Percentiles rank a stretch among this genome's conserved stretches.
Evolutionary conservation across 139 green algal genomes (phyloP).

Genomic region (Chloropicon primus): DNA sequence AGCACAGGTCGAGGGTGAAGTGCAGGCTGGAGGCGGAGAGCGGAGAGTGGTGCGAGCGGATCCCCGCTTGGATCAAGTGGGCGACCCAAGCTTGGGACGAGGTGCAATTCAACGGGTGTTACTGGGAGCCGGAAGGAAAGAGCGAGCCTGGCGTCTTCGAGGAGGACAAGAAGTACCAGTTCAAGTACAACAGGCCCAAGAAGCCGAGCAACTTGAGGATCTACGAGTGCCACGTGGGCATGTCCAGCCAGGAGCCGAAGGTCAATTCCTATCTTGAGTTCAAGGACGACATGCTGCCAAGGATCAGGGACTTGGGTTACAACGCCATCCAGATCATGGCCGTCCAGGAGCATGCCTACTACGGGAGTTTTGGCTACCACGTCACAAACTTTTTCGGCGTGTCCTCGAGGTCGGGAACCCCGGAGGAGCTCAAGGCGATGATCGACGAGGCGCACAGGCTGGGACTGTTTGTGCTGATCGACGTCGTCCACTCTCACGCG

Average conservation of each 20-base stretch:
- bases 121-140: slow-evolving; percentile 51
- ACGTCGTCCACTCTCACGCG: slow-evolving; percentile 82
- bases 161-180: slow-evolving; percentile 64
- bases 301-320: slow-evolving; percentile 87
- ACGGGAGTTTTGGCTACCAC: slow-evolving; percentile 88
- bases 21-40: slow-evolving; percentile 52
- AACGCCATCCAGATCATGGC: slow-evolving; percentile 99
- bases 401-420: slow-evolving; percentile 77
- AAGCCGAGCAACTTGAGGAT: slow-evolving; percentile 76
- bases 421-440: slow-evolving; percentile 93
- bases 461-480: slow-evolving; percentile 72
- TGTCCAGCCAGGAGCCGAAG: slow-evolving; percentile 59
- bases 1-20: slow-evolving; percentile 57
- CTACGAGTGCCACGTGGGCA: slow-evolving; percentile 98
- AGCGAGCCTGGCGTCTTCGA: slow-evolving; percentile 39
- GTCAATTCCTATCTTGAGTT: slow-evolving; percentile 95
- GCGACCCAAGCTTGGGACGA: slow-evolving; percentile 80
- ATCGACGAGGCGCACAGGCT: slow-evolving; percentile 79
- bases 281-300: slow-evolving; percentile 74
- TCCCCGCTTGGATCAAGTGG: slow-evolving; percentile 73
- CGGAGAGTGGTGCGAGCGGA: slow-evolving; percentile 74
- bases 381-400: slow-evolving; percentile 98
- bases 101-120: slow-evolving; percentile 83
- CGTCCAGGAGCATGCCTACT: slow-evolving; percentile 91
- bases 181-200: slow-evolving; percentile 71